phyloP scores from a whole-genome alignment of 805 yeast genomes.

The Blastobotrys chiropterorum region DNA sequence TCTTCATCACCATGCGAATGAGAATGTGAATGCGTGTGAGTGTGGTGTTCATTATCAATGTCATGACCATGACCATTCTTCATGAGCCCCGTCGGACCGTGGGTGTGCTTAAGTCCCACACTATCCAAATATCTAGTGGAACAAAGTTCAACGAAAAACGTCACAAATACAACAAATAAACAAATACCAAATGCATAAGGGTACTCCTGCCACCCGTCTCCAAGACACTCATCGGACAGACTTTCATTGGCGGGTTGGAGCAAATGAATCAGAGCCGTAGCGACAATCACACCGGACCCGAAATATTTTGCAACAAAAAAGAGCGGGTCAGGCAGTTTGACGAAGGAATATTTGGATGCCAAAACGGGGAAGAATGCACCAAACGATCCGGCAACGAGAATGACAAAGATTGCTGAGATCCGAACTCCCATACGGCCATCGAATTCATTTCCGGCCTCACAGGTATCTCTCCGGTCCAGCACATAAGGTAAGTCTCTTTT shows the following conservation, averaged over 20 bases:
- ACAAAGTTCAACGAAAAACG: slow-evolving; percentile 19
- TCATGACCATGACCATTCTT: neutral
- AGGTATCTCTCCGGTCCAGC: slow-evolving; percentile 6
- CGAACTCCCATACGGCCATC: slow-evolving; percentile 42
- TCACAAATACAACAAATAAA: slow-evolving; percentile 39
- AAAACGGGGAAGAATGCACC: slow-evolving; percentile 41
- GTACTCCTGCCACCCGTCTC: slow-evolving; percentile 39
- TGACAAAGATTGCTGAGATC: slow-evolving; percentile 55
- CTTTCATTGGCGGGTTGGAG: slow-evolving; percentile 36
- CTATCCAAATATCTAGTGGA: slow-evolving; percentile 13
- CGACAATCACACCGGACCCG: slow-evolving; percentile 73
- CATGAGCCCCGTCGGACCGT: slow-evolving; percentile 19
- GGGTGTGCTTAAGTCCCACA: slow-evolving; percentile 17
- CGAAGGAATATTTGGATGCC: slow-evolving; percentile 20
- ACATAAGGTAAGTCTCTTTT: neutral
- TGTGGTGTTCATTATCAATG: neutral
- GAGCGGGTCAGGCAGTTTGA: slow-evolving; percentile 25
- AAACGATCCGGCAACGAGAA: slow-evolving; percentile 43
- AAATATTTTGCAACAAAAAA: slow-evolving; percentile 40
- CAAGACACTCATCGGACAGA: slow-evolving; percentile 17
- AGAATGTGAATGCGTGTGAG: neutral
- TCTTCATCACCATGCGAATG: neutral
- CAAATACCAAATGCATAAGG: slow-evolving; percentile 55
- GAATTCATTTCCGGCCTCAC: slow-evolving; percentile 22
- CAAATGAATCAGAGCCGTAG: slow-evolving; percentile 69